Percentiles rank a stretch among this genome's conserved stretches.
Evolutionary conservation across 352 stramenopile genomes (phyloP).

Genomic region (Globisporangium heterothallicum): DNA sequence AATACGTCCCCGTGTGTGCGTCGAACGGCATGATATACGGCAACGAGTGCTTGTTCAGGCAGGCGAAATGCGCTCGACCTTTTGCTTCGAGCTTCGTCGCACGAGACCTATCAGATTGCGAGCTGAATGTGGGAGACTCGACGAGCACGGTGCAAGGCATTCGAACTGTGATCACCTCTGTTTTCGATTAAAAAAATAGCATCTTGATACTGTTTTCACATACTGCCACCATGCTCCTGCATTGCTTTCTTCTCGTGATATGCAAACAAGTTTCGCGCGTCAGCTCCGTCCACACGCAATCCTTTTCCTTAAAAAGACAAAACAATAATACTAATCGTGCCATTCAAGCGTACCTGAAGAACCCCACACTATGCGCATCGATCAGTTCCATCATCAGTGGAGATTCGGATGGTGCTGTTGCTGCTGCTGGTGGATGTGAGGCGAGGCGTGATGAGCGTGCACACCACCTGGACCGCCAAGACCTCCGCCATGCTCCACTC

Average conservation of each 20-base stretch:
- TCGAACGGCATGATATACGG: conserved; percentile 46
- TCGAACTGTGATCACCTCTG: conserved; percentile 8
- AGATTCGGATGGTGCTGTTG: conserved; percentile 17
- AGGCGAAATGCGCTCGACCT: conserved; percentile 36
- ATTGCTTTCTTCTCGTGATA: not conserved
- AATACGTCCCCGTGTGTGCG: conserved; percentile 38
- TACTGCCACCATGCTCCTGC: not conserved
- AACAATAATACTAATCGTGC: conserved; percentile 4
- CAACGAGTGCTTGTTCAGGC: conserved; percentile 50
- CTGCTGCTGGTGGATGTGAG: conserved; percentile 48
- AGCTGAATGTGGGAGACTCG: conserved; percentile 13
- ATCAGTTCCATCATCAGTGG: conserved; percentile 11
- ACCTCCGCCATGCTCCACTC: conserved; percentile 29
- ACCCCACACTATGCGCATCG: conserved; percentile 4
- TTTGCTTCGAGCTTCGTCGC: conserved; percentile 10
- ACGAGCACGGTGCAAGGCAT: conserved; percentile 6
- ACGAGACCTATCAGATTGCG: conserved; percentile 19
- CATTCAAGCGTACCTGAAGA: conserved; percentile 13
- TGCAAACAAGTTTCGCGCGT: not conserved
- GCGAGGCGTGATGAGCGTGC: conserved; percentile 31
- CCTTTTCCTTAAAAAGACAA: conserved; percentile 6
- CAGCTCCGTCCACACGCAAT: not conserved
- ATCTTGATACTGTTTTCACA: not conserved
- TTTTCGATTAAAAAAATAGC: conserved; percentile 11
- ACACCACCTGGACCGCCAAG: conserved; percentile 20